Evolutionary conservation across 2,329 filamentous ascomycete genomes (phyloP), one percentile per base, ranked within the genome.

Genomic region (Lasiodiplodia hormozganensis): DNA sequence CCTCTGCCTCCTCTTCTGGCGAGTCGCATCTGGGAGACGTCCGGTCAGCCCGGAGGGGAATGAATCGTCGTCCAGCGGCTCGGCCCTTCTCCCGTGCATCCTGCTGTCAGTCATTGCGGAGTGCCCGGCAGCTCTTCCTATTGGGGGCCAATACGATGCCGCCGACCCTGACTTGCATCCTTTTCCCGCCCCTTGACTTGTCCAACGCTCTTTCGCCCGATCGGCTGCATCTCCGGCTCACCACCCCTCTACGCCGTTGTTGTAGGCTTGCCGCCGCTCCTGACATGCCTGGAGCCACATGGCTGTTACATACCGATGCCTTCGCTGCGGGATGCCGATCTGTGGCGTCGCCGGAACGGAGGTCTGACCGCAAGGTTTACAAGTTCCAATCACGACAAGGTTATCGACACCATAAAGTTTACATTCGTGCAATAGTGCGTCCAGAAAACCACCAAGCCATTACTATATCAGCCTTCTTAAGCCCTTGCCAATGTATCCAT

Each of bases 81-180:
- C 60, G 60, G 60, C 60, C 60, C 60, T 64, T 64, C 60, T 52
- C 31, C 23, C 43, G 43, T 64, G 60, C 47, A 38, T 64, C 60
- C 23, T 21, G 2, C 47, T 64, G 60, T 23, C 47, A 38, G 60
- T 64, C 43, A 36, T 28, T 25, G 60, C 60, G 28, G 60, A 47
- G 60, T 47, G 43, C 14, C 60, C 60, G 60, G 60, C 18, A 64
- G n/a, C 28, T 18, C 10, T 38, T 64, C 60, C 60, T 11, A 64
- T 64, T 64, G 60, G 60, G 43, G 60, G 43, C 43, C 43, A 47
- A 47, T 14, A 21, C 25, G 38, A 52, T 64, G 4, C 14, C 25
- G 57, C 57, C 57, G 38, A 62, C 40, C 40, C 40, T 43, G 40
- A 34, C 40, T 43, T 43, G 40, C 40, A 43, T 43, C 40, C 40